Evolutionary conservation across 202 grass and related monocot genomes (phyloP), one percentile per base, ranked within the genome.

Genomic region (Panicum hallii): DNA sequence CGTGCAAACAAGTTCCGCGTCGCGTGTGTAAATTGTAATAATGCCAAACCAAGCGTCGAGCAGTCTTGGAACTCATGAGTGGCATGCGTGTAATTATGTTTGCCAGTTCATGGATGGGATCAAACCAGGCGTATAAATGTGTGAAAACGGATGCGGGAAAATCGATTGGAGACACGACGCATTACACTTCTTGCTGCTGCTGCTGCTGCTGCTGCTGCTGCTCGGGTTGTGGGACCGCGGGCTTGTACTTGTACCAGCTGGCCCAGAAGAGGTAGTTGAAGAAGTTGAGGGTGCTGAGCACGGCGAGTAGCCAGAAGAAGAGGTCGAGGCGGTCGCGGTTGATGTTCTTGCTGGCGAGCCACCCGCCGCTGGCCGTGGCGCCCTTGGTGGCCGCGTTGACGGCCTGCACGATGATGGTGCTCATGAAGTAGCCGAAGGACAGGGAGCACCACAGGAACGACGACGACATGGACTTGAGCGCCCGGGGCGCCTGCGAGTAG

Each of bases 311-410:
- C 92, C 89, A 94, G 82, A 83, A 91, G 87, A 94, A 94, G 84
- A 91, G 92, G 79, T 94, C 85, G 74, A 94, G 83, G 75, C 87
- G 90, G 82, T 94, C 84, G 79, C 75, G 72, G 83, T 94, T 91
- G 63, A 94, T 84, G 78, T 83, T 88, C 70, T 87, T 85, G 30
- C 85, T 87, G 15, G n/a, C 22, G 8, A 94, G 82, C 92, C 92
- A 94, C 0, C 92, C 92, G 3, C 78, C 52, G 44, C 81, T 90
- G 0, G 34, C 30, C 20, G 84, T 85, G 38, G 42, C 15, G 0
- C 40, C 9, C 63, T 17, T 83, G 28, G 84, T 91, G 54, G 85
- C 87, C 2, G 70, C 82, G 69, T 94, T 94, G 56, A 94, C 92
- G 3, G 83, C 63, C 56, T 87, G 63, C 20, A 94, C 92, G 40